These are phyloP conservation scores for Serpula lacrymans DNA, from an alignment of 768 basidiomycete genomes.

Conservation along the genomic window DNA sequence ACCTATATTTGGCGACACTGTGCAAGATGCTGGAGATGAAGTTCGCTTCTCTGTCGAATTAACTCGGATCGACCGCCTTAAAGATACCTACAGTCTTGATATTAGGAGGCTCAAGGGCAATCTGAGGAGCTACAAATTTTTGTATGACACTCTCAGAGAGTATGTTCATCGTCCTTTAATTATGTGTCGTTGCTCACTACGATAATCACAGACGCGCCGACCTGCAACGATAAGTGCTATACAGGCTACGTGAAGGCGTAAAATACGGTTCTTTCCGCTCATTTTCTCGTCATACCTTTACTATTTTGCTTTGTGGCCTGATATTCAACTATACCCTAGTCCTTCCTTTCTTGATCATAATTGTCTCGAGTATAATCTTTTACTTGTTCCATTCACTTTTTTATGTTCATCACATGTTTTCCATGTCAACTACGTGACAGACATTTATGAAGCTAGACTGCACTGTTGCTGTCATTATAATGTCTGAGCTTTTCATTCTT, in stretches of 20 bases:
- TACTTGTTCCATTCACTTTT: slow-evolving; percentile 14
- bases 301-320: not conserved
- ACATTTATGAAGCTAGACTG: too few species aligned
- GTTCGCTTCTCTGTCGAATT: slow-evolving; percentile 95
- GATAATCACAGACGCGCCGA: slow-evolving; percentile 31
- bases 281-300: slow-evolving; percentile 1
- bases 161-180: slow-evolving; percentile 39
- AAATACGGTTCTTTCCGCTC: slow-evolving; percentile 8
- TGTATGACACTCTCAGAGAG: slow-evolving; percentile 87
- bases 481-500: not conserved
- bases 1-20: slow-evolving; percentile 73
- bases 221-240: slow-evolving; percentile 35
- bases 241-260: slow-evolving; percentile 25
- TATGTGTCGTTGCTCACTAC: slow-evolving; percentile 8
- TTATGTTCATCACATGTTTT: not conserved
- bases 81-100: slow-evolving; percentile 89
- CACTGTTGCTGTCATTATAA: not conserved
- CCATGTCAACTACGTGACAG: not conserved
- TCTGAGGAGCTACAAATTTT: slow-evolving; percentile 87
- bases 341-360: too few species aligned
- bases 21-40: slow-evolving; percentile 89
- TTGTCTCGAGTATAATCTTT: too few species aligned
- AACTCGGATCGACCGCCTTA: slow-evolving; percentile 84
- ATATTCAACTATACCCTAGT: slow-evolving; percentile 26
- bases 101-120: slow-evolving; percentile 91